These are phyloP conservation scores for Nematocida minor DNA, from an alignment of 371 early-diverging fungal species.

Conservation along the genomic window DNA sequence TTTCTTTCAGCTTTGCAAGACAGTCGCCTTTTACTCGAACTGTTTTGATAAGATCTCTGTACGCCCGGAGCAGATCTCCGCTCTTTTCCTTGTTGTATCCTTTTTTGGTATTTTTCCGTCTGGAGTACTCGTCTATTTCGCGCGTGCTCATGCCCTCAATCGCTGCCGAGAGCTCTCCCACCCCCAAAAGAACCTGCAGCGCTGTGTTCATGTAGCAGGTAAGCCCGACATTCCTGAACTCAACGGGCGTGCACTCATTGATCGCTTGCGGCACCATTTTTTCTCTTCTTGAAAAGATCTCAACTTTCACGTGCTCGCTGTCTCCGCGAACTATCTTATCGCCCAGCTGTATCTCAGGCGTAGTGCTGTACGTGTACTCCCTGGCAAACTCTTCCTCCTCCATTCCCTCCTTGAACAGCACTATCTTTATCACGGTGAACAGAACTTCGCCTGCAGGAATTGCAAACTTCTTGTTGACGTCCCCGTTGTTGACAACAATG, in stretches of 20 bases:
- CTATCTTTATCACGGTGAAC: slow-evolving; percentile 21
- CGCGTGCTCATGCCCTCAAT: slow-evolving; percentile 5
- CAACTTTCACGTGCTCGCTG: not conserved
- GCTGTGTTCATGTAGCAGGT: slow-evolving; percentile 53
- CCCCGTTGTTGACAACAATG: not conserved
- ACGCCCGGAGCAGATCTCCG: slow-evolving; percentile 13
- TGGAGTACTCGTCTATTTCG: not conserved
- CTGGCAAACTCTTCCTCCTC: not conserved
- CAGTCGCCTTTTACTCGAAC: slow-evolving; percentile 7
- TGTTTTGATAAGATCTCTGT: slow-evolving; percentile 11
- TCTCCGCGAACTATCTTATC: slow-evolving; percentile 18
- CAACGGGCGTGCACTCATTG: slow-evolving; percentile 26
- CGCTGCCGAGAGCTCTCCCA: slow-evolving; percentile 23
- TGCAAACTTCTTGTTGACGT: slow-evolving; percentile 11
- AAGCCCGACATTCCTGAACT: slow-evolving; percentile 45
- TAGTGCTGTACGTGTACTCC: not conserved
- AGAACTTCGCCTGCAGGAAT: not conserved
- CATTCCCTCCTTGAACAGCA: slow-evolving; percentile 31
- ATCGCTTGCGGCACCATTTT: not conserved
- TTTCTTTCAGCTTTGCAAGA: not conserved
- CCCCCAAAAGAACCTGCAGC: slow-evolving; percentile 45
- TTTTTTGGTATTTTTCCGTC: not conserved
- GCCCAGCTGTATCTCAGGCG: not conserved
- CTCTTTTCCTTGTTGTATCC: slow-evolving; percentile 44
- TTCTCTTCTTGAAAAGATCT: slow-evolving; percentile 2